These are phyloP conservation scores for Boletus bicolor DNA, from an alignment of 768 basidiomycete species.

Conservation along the genomic window DNA sequence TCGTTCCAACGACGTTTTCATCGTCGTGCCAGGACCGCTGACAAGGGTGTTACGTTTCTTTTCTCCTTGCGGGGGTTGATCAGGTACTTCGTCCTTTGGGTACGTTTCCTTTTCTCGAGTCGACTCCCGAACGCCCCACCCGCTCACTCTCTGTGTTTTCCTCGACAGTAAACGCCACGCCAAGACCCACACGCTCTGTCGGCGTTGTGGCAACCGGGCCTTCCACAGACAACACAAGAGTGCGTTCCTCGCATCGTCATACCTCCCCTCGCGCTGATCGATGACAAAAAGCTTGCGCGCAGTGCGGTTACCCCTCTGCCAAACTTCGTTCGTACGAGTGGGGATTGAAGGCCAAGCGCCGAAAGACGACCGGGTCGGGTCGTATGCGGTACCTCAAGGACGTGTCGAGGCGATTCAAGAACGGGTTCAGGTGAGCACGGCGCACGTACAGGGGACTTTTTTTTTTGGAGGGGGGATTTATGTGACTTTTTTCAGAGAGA, in stretches of 20 bases:
- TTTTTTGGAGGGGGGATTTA: not conserved
- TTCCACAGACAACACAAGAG: slow-evolving; percentile 99
- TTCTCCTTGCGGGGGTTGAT: slow-evolving; percentile 12
- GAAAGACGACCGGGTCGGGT: slow-evolving; percentile 99
- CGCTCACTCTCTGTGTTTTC: not conserved
- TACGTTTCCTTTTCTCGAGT: slow-evolving; percentile 40
- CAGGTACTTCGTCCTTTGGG: slow-evolving; percentile 97
- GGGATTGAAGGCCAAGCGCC: slow-evolving; percentile 98
- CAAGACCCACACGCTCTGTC: slow-evolving; percentile 95
- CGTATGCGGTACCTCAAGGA: slow-evolving; percentile 92
- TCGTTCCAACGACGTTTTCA: slow-evolving; percentile 25
- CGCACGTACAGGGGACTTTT: not conserved
- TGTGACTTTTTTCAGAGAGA: slow-evolving; percentile 54
- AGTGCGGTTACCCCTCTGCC: slow-evolving; percentile 95
- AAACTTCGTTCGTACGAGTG: slow-evolving; percentile 96
- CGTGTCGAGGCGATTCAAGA: slow-evolving; percentile 96
- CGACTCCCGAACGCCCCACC: not conserved
- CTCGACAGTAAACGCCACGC: slow-evolving; percentile 85
- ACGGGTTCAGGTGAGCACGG: slow-evolving; percentile 77
- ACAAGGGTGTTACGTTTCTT: not conserved
- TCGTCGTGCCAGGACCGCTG: slow-evolving; percentile 10
- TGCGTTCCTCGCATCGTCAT: slow-evolving; percentile 36
- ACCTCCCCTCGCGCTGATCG: too few relatives aligned
- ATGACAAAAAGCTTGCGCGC: slow-evolving; percentile 68
- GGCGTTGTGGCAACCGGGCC: slow-evolving; percentile 91